A percentile compares a stretch with the other conserved stretches of the same genome.
Conservation (phyloP, 176 grass and related monocot genomes). For the Eleusine indica region DNA sequence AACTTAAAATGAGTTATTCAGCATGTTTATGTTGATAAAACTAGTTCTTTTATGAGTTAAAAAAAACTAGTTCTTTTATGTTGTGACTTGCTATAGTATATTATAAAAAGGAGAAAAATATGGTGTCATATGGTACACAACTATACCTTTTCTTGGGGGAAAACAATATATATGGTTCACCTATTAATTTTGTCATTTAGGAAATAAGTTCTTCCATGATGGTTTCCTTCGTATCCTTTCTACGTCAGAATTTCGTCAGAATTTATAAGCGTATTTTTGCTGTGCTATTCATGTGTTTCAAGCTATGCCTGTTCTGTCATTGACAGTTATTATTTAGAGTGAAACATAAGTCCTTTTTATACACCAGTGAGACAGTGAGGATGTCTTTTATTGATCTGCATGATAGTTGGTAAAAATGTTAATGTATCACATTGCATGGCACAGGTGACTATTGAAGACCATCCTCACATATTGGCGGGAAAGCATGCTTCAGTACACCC, state of each 20-base stretch:
- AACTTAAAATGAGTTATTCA: not conserved
- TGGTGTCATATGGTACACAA: not conserved
- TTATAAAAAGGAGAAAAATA: not conserved
- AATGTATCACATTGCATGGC: conserved; percentile 5
- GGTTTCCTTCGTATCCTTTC: not conserved
- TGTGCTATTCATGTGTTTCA: not conserved
- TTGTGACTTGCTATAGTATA: not conserved
- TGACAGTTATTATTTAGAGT: conserved; percentile 17
- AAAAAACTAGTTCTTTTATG: conserved; percentile 6
- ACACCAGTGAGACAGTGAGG: not conserved
- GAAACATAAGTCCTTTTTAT: not conserved
- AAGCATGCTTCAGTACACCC: conserved; percentile 96
- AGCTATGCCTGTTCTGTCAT: conserved; percentile 5
- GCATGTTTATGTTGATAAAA: conserved; percentile 18
- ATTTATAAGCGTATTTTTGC: not conserved
- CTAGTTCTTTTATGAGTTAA: not conserved
- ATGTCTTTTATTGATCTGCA: not conserved
- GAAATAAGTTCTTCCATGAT: conserved; percentile 9
- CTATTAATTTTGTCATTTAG: conserved; percentile 7
- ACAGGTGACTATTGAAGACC: conserved; percentile 99
- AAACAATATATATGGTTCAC: not conserved
- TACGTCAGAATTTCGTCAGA: not conserved
- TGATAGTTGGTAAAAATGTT: not conserved
- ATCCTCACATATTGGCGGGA: conserved; percentile 79
- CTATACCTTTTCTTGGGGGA: not conserved